phyloP scores from a whole-genome alignment of 2,329 filamentous ascomycete species.

The Cytospora paraplurivora region DNA sequence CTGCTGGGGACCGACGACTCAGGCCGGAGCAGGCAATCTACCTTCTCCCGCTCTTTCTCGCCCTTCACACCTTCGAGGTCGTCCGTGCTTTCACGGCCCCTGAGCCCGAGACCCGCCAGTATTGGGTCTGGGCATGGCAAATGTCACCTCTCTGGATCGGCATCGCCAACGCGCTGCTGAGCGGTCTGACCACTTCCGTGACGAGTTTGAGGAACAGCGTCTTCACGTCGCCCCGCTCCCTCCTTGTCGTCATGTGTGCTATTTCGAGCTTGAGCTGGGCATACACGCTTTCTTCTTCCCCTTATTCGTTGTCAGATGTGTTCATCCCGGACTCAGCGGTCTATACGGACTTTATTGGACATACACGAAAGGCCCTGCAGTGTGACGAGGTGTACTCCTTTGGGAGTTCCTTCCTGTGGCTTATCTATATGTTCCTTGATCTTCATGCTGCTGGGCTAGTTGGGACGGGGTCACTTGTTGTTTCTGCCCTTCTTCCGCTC shows the following conservation, averaged over 20 bases:
- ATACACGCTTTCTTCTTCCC: background rate
- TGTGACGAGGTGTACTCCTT: constrained; percentile 24
- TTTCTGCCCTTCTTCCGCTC: background rate
- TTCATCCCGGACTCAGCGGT: background rate
- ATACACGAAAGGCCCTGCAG: constrained; percentile 19
- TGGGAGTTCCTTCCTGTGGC: constrained; percentile 24
- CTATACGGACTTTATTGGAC: constrained; percentile 4
- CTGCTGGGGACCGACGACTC: background rate
- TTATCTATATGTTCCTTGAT: constrained; percentile 10
- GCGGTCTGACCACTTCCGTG: background rate
- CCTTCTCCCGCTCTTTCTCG: constrained; percentile 26
- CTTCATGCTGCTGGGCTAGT: background rate
- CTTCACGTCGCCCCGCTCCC: background rate
- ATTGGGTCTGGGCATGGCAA: constrained; percentile 35
- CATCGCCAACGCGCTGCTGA: constrained; percentile 25
- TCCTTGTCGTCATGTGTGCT: background rate
- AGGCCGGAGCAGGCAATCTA: background rate
- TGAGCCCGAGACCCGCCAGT: constrained; percentile 30
- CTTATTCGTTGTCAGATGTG: background rate
- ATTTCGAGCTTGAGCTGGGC: constrained; percentile 4
- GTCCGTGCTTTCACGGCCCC: constrained; percentile 30
- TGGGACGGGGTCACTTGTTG: background rate
- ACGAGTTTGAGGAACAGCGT: background rate
- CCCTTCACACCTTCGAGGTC: constrained; percentile 32
- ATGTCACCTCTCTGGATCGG: constrained; percentile 33